Percentiles rank a stretch among this genome's conserved stretches.
Conservation (phyloP, 1,284 basidiomycete genomes). For the Malassezia japonica region DNA sequence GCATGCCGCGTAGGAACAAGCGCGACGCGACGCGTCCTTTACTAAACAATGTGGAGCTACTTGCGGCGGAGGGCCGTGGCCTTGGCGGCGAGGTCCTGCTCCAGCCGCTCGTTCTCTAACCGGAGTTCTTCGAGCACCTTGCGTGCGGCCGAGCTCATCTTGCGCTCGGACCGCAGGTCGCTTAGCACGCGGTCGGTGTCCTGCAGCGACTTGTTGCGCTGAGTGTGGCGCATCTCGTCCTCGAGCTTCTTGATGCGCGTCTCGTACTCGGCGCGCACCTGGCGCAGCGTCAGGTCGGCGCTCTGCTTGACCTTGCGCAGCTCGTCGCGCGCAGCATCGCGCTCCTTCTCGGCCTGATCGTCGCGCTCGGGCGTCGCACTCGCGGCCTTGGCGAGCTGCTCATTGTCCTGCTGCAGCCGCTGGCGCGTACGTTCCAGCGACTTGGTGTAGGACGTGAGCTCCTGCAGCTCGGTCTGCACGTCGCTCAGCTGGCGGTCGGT, state of each 20-base stretch:
- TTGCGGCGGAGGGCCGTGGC: conserved; percentile 31
- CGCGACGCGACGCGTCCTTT: conserved; percentile 3
- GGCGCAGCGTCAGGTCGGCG: conserved; percentile 60
- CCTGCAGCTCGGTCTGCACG: conserved; percentile 65
- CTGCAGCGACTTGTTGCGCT: conserved; percentile 49
- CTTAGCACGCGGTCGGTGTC: conserved; percentile 49
- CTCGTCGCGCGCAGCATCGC: conserved; percentile 51
- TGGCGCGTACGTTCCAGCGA: conserved; percentile 72
- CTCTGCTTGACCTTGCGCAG: conserved; percentile 58
- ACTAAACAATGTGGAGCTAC: conserved; percentile 13
- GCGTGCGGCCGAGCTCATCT: conserved; percentile 57
- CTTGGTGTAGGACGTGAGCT: conserved; percentile 64
- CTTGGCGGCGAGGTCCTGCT: conserved; percentile 41
- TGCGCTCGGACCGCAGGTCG: conserved; percentile 28
- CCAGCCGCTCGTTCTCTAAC: conserved; percentile 40
- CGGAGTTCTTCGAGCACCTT: conserved; percentile 63
- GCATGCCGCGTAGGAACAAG: neutral
- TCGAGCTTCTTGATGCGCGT: conserved; percentile 60
- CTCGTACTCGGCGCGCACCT: conserved; percentile 63
- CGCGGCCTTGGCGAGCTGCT: conserved; percentile 69
- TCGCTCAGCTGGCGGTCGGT: conserved; percentile 84
- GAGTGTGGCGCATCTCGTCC: conserved; percentile 53
- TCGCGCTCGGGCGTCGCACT: conserved; percentile 49
- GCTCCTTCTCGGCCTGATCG: neutral
- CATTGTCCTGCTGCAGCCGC: conserved; percentile 68